phyloP scores from a whole-genome alignment of 2,329 filamentous ascomycete genomes.

The Claviceps paspali region DNA sequence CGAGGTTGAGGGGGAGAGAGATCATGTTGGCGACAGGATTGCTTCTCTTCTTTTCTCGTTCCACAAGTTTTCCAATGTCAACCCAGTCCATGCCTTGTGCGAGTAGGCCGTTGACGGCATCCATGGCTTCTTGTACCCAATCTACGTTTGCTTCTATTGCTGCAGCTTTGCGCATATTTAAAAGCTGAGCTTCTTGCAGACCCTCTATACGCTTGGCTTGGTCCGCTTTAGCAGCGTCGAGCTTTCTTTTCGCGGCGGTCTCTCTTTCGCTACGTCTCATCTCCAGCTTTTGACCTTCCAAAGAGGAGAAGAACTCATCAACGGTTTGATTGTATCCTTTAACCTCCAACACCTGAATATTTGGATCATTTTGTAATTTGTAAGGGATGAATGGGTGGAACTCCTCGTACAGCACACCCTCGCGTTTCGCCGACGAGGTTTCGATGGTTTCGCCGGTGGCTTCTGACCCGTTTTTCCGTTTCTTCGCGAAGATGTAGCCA shows the following conservation, averaged over 20 bases:
- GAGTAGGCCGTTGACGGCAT: slow-evolving; percentile 83
- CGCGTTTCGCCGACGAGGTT: slow-evolving; percentile 22
- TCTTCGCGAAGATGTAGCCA: slow-evolving; percentile 79
- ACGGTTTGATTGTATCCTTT: slow-evolving; percentile 84
- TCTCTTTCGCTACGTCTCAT: slow-evolving; percentile 72
- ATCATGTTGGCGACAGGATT: slow-evolving; percentile 84
- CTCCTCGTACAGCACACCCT: slow-evolving; percentile 67
- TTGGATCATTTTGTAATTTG: slow-evolving; percentile 57
- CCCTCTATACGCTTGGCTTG: slow-evolving; percentile 76
- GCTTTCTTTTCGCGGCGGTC: slow-evolving; percentile 62
- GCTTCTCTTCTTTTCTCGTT: slow-evolving; percentile 63
- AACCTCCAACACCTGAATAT: slow-evolving; percentile 57
- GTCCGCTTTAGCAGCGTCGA: slow-evolving; percentile 71
- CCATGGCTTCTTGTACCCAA: slow-evolving; percentile 81
- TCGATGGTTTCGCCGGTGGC: slow-evolving; percentile 13
- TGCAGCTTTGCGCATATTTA: slow-evolving; percentile 77
- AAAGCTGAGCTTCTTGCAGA: slow-evolving; percentile 61
- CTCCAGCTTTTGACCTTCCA: slow-evolving; percentile 81
- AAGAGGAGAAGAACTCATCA: slow-evolving; percentile 92
- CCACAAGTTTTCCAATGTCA: slow-evolving; percentile 74
- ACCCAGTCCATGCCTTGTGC: slow-evolving; percentile 96
- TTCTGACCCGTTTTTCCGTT: slow-evolving; percentile 18
- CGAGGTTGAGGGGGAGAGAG: slow-evolving; percentile 70
- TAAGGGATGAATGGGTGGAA: slow-evolving; percentile 83
- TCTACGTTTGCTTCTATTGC: slow-evolving; percentile 85